Evolutionary conservation across 106 monocot species (phyloP).

Genomic region (Gastrodia elata): DNA sequence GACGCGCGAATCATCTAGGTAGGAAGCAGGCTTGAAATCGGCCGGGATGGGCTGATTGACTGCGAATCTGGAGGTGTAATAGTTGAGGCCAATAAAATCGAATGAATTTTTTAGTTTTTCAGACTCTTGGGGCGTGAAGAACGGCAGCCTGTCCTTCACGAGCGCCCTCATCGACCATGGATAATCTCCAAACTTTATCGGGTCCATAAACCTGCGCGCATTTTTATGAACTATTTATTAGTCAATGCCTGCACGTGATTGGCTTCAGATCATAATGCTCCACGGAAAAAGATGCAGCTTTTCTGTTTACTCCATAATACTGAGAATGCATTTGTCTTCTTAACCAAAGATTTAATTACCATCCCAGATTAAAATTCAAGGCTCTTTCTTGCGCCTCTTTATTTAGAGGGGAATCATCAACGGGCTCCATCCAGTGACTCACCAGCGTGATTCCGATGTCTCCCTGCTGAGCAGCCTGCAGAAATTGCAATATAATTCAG

Average conservation of each 20-base stretch:
- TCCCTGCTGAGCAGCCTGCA: slow-evolving; percentile 23
- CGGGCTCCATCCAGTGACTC: slow-evolving; percentile 9
- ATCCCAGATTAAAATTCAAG: slow-evolving; percentile 16
- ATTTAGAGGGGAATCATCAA: background rate
- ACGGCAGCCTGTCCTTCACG: slow-evolving; percentile 22
- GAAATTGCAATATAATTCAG: background rate
- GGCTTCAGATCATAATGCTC: too few species aligned
- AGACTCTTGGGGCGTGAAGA: slow-evolving; percentile 22
- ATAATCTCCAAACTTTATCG: slow-evolving; percentile 34
- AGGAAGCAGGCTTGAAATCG: background rate
- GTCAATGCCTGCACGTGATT: too few species aligned
- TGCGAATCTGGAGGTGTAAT: slow-evolving; percentile 27
- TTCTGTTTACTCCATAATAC: too few species aligned
- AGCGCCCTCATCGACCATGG: slow-evolving; percentile 27
- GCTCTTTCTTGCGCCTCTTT: slow-evolving; percentile 9
- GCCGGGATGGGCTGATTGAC: background rate
- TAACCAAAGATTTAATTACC: too few species aligned
- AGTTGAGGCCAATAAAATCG: slow-evolving; percentile 42
- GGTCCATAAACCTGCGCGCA: slow-evolving; percentile 34
- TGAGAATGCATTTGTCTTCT: too few species aligned
- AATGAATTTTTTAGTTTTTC: slow-evolving; percentile 23
- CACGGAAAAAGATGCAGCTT: too few species aligned
- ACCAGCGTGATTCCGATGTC: slow-evolving; percentile 21
- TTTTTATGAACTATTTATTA: too few species aligned
- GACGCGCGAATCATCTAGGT: slow-evolving; percentile 14